Base-by-base conservation (phyloP, 306 rosid genomes). In the Argentina anserina region DNA sequence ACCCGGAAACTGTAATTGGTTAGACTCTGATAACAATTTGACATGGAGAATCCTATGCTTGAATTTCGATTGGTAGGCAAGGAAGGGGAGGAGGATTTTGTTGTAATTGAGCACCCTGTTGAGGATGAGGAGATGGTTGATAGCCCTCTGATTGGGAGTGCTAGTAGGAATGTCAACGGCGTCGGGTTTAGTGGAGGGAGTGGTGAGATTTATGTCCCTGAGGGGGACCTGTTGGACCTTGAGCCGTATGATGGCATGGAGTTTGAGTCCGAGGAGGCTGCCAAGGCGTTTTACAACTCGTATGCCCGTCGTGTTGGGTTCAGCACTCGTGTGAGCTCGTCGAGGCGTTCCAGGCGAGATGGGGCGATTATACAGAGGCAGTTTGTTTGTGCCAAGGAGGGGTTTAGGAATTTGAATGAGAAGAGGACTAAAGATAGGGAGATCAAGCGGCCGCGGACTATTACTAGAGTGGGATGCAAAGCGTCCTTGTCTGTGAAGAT, bases 201-300 rank as follows among this genome's bases (percentile, higher is more conserved):
- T 61, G 86, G 87, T 64, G 93, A 86, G 67, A 73, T 89, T 31
- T 91, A 89, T 77, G 75, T 87, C 75, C 97, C 96, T 8, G 98
- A 90, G 59, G 98, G 97, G 23, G 98, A 92, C 79, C 81, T 90
- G 41, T 84, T 86, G 82, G 98, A 94, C 82, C 98, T 94, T 26
- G 98, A 94, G 73, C 98, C 98, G 49, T 85, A 70, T 60, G 98
- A 94, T 61, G 91, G 98, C 23, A 94, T 94, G 96, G 98, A 91
- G 76, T 94, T 94, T 56, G 98, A 94, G 85, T 94, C 98, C 3
- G 98, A 94, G 80, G 98, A 94, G 85, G 98, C 98, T 76, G 96
- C 98, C 76, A 94, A 94, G 83, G 98, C 92, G 41, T 94, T 94
- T 81, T 94, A 94, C 73, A 94, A 94, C 77, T 94, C 98, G 1